These are phyloP conservation scores for Tubosaeta brunneosetosa DNA, from an alignment of 768 basidiomycete genomes.

Conservation along the genomic window DNA sequence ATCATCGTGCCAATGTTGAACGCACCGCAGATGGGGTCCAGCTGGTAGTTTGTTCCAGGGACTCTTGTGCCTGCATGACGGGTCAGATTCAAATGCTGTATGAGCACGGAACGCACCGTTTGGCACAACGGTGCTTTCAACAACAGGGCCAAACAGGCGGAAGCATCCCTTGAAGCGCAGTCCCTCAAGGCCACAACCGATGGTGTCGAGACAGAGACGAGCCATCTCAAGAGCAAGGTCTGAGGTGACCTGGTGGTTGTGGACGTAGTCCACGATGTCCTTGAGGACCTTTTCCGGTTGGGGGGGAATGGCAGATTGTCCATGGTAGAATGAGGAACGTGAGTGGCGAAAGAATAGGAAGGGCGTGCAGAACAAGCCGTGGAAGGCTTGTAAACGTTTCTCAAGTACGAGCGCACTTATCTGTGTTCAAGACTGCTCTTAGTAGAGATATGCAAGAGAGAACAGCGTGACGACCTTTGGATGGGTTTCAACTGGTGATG, in stretches of 20 bases:
- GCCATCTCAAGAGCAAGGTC: slow-evolving; percentile 87
- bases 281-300: slow-evolving; percentile 81
- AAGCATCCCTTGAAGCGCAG: slow-evolving; percentile 80
- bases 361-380: slow-evolving; percentile 70
- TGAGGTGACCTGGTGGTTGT: slow-evolving; percentile 76
- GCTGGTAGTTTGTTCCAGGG: slow-evolving; percentile 81
- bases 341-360: slow-evolving; percentile 70
- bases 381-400: slow-evolving; percentile 91
- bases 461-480: slow-evolving; percentile 42
- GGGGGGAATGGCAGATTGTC: slow-evolving; percentile 78
- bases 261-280: slow-evolving; percentile 92
- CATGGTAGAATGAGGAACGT: slow-evolving; percentile 68
- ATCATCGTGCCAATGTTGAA: slow-evolving; percentile 95
- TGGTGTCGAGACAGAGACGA: slow-evolving; percentile 85
- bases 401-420: slow-evolving; percentile 81
- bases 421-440: slow-evolving; percentile 31
- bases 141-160: slow-evolving; percentile 80
- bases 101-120: slow-evolving; percentile 55
- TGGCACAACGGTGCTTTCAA: slow-evolving; percentile 85
- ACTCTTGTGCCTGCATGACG: slow-evolving; percentile 68
- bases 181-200: slow-evolving; percentile 91
- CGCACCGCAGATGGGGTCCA: slow-evolving; percentile 89
- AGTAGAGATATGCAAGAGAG: too few species aligned
- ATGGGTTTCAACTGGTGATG: slow-evolving; percentile 73
- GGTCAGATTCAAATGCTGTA: slow-evolving; percentile 9